Evolutionary conservation across 495 filamentous ascomycete species (phyloP).

Genomic region (Xylaria nigripes): DNA sequence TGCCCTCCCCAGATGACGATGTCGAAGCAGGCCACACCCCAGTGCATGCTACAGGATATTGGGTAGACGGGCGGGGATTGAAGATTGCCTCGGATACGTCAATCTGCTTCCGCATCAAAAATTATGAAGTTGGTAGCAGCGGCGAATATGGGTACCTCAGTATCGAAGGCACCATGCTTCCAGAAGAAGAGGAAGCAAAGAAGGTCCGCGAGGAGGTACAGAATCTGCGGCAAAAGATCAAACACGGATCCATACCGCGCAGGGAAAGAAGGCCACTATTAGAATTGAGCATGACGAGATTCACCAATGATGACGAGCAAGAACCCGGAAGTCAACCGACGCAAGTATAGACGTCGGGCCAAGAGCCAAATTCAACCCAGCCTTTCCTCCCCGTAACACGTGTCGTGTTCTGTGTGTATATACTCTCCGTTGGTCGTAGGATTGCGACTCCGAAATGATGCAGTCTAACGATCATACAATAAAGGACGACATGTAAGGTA

Average conservation of each 20-base stretch:
- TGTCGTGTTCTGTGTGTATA: background rate
- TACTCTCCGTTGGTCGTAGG: background rate
- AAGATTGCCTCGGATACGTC: slow-evolving; percentile 31
- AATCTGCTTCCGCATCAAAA: slow-evolving; percentile 42
- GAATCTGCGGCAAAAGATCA: slow-evolving; percentile 27
- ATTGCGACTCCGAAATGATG: background rate
- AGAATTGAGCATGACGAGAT: slow-evolving; percentile 43
- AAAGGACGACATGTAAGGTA: no score
- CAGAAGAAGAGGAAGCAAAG: slow-evolving; percentile 33
- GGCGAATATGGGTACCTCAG: slow-evolving; percentile 42
- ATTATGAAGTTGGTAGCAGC: slow-evolving; percentile 42
- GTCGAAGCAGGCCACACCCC: slow-evolving; percentile 20
- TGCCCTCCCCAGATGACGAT: slow-evolving; percentile 12
- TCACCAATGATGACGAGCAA: slow-evolving; percentile 33
- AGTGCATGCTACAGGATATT: slow-evolving; percentile 44
- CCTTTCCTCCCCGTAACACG: background rate
- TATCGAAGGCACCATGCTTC: slow-evolving; percentile 41
- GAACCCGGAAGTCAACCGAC: slow-evolving; percentile 24
- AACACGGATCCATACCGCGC: slow-evolving; percentile 22
- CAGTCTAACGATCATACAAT: no score
- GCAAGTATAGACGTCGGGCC: background rate
- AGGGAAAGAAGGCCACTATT: slow-evolving; percentile 32
- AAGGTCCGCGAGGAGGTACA: slow-evolving; percentile 32
- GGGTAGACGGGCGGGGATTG: slow-evolving; percentile 31
- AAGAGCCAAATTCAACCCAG: background rate